These are phyloP conservation scores for Hemisphaericaspora xylanilytica DNA, from an alignment of 1,139 yeast species.

Conservation along the genomic window DNA sequence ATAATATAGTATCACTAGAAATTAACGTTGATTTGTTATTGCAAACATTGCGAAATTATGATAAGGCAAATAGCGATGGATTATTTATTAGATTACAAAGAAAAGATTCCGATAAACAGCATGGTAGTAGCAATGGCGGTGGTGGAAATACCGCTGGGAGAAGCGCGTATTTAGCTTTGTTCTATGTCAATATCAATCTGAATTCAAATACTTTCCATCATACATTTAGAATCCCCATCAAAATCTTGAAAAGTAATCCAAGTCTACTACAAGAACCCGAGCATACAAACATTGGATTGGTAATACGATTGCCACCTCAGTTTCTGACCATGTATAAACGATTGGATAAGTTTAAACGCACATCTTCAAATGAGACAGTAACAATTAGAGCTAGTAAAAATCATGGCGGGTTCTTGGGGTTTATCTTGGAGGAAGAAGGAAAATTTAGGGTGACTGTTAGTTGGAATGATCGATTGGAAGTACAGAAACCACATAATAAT, in stretches of 20 bases:
- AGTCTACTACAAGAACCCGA: constrained; percentile 51
- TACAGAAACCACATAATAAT: constrained; percentile 26
- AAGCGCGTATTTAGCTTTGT: constrained; percentile 52
- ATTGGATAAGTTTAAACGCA: constrained; percentile 53
- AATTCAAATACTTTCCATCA: constrained; percentile 47
- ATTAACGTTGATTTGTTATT: constrained; percentile 53
- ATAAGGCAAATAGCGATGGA: constrained; percentile 49
- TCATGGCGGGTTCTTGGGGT: constrained; percentile 42
- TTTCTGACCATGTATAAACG: constrained; percentile 49
- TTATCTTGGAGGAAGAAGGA: constrained; percentile 55
- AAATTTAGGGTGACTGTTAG: constrained; percentile 50
- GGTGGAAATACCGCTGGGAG: constrained; percentile 28
- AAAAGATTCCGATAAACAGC: constrained; percentile 25
- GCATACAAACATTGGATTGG: constrained; percentile 44
- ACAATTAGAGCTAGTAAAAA: constrained; percentile 34
- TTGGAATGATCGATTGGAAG: constrained; percentile 53
- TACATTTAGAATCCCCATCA: constrained; percentile 58
- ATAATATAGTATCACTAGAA: constrained; percentile 52
- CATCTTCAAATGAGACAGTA: constrained; percentile 30
- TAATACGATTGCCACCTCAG: constrained; percentile 49
- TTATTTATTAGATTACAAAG: constrained; percentile 53
- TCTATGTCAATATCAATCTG: constrained; percentile 38
- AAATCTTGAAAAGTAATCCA: constrained; percentile 46
- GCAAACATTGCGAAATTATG: constrained; percentile 55
- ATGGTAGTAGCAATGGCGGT: constrained; percentile 25